Evolutionary conservation across 1,139 yeast species (phyloP).

Genomic region (Scheffersomyces cryptocercus): DNA sequence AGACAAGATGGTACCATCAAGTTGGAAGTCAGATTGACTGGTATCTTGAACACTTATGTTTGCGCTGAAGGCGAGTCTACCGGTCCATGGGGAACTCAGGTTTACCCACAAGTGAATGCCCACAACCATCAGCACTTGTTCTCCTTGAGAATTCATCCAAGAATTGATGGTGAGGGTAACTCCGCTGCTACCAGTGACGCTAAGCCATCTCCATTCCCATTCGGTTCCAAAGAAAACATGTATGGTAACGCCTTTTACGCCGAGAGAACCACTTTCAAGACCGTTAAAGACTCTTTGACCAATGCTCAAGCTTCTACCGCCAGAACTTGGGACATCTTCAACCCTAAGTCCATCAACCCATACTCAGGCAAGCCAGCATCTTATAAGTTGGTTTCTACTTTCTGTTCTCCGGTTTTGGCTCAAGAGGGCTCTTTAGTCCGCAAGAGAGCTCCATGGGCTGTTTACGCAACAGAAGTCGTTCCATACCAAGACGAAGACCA

Average conservation of each 20-base stretch:
- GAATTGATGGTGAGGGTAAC: conserved; percentile 78
- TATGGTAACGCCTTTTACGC: conserved; percentile 75
- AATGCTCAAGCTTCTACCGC: conserved; percentile 61
- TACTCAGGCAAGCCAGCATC: conserved; percentile 76
- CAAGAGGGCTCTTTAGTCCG: conserved; percentile 72
- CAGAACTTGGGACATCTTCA: conserved; percentile 79
- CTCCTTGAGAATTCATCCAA: conserved; percentile 76
- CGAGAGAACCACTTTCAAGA: conserved; percentile 63
- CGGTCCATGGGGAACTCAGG: conserved; percentile 79
- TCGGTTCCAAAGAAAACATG: conserved; percentile 66
- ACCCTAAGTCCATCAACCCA: conserved; percentile 64
- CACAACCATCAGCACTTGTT: conserved; percentile 86
- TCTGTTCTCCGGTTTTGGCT: conserved; percentile 72
- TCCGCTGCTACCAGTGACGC: conserved; percentile 75
- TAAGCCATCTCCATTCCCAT: conserved; percentile 54
- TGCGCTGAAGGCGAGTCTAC: conserved; percentile 63
- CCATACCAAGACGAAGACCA: conserved; percentile 59
- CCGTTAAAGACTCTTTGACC: conserved; percentile 66
- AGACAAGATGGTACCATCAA: conserved; percentile 83
- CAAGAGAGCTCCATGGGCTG: conserved; percentile 84
- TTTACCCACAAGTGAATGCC: conserved; percentile 79
- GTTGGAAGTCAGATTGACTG: conserved; percentile 76
- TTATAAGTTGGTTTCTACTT: conserved; percentile 76
- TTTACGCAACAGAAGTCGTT: conserved; percentile 63
- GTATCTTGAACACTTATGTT: conserved; percentile 72